Evolutionary conservation across 2,329 filamentous ascomycete species (phyloP), one percentile per base, ranked within the genome.

Genomic region (Didymellaceae sp.): DNA sequence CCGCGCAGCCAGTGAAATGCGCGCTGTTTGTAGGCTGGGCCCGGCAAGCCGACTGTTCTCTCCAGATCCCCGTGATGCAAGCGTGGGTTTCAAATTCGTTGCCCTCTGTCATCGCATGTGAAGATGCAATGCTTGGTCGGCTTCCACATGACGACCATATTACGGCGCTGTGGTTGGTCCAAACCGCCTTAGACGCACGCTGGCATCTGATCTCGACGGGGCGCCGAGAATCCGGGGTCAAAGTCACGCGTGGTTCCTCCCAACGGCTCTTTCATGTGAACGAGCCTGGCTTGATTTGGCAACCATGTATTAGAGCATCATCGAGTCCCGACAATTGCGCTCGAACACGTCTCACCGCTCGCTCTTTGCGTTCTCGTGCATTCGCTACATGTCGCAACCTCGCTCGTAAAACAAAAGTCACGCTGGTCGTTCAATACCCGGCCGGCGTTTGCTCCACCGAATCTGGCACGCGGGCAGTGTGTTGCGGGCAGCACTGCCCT

Each of bases 1-100:
- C 20, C 10, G 31, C 24, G n/a, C 57, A 42, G 55, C 65, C 57
- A 71, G 68, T 70, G 50, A 63, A 21, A 53, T 34, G 42, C 43
- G 45, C 43, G 35, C 50, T 41, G 64, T 67, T 67, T 67, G 56
- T 67, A 63, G 51, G 57, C 59, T 50, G 47, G 42, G 38, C 30
- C 44, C 37, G 38, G 41, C 42, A 51, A 22, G 20, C 35, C 41
- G 41, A 51, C 31, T 45, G 22, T 35, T 35, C 20, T 45, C 30
- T 45, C 48, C 32, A 32, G 35, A 21, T 28, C 42, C 35, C 48
- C 48, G 48, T 52, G 48, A 45, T 33, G 37, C 37, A 18, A 31
- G 14, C 25, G 37, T 7, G 41, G 47, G 41, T 46, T 43, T 52
- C 31, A 46, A 31, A 43, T 37, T 33, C 26, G 32, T 42, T 38